Evolutionary conservation across 2,329 filamentous ascomycete genomes (phyloP).

Genomic region (Monosporascus sp.): DNA sequence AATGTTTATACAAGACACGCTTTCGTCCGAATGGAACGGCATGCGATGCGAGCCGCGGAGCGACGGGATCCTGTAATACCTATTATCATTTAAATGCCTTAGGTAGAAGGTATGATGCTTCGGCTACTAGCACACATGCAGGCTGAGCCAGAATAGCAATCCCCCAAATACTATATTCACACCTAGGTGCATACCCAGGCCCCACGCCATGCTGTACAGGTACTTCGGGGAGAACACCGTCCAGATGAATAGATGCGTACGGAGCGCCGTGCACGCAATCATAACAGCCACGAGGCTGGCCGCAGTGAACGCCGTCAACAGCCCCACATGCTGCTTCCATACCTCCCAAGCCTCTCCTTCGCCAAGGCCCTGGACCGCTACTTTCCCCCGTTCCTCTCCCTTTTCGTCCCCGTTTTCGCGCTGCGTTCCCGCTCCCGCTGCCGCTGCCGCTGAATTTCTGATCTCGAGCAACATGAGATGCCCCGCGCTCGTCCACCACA

Average conservation of each 20-base stretch:
- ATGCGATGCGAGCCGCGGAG: too few species aligned
- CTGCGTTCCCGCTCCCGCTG: too few species aligned
- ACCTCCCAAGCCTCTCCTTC: constrained; percentile 9
- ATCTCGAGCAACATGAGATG: constrained; percentile 51
- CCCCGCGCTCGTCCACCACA: constrained; percentile 76
- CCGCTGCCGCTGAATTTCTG: constrained; percentile 2
- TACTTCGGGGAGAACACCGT: constrained; percentile 98
- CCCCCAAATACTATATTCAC: constrained; percentile 63
- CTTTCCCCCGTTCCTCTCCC: constrained; percentile 5
- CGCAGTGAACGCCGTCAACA: constrained; percentile 67
- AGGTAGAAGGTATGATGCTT: too few species aligned
- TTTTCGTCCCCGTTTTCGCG: constrained; percentile 8
- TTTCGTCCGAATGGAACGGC: too few species aligned
- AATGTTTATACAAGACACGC: too few species aligned
- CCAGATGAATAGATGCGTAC: constrained; percentile 96
- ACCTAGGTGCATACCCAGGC: constrained; percentile 70
- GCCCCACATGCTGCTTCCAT: constrained; percentile 49
- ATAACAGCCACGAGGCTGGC: constrained; percentile 69
- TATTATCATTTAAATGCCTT: too few species aligned
- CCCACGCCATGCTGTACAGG: constrained; percentile 88
- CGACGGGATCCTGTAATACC: too few species aligned
- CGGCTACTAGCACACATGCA: too few species aligned
- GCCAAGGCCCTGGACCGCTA: too few species aligned
- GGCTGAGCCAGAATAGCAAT: constrained; percentile 49
- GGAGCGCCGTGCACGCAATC: constrained; percentile 76